Conservation (phyloP, 169 alveolate genomes). For the Neospora caninum region DNA sequence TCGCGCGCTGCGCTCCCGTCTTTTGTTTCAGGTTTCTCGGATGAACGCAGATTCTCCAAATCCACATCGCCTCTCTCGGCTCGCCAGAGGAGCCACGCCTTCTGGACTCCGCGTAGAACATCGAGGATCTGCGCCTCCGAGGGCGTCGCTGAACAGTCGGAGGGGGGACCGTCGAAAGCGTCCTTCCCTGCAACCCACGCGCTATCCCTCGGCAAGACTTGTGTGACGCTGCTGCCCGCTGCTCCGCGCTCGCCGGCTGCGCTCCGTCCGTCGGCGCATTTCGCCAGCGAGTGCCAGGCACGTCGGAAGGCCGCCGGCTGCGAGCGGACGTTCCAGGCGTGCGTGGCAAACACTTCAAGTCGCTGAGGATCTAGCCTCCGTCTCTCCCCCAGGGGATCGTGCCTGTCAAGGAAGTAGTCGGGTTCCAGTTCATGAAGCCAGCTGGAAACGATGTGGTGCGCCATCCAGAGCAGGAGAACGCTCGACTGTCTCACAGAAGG, state of each 20-base stretch:
- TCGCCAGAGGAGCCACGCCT: conserved; percentile 34
- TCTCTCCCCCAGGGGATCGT: neutral
- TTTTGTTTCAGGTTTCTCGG: neutral
- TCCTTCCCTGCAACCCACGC: neutral
- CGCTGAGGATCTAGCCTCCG: conserved; percentile 30
- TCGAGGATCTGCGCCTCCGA: neutral
- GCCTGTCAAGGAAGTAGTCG: conserved; percentile 32
- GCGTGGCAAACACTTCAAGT: conserved; percentile 33
- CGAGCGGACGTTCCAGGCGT: conserved; percentile 27
- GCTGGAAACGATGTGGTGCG: neutral
- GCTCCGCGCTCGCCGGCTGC: neutral
- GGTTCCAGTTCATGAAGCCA: conserved; percentile 56
- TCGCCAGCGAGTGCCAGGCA: conserved; percentile 27
- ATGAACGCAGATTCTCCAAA: neutral
- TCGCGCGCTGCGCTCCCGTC: neutral
- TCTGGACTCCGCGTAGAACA: neutral
- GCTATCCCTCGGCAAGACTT: neutral
- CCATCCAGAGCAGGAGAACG: conserved; percentile 55
- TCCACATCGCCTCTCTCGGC: conserved; percentile 14
- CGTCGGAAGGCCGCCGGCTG: conserved; percentile 7
- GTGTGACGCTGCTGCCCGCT: neutral
- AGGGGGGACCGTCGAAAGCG: neutral
- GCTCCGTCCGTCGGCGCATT: neutral
- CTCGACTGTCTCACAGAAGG: neutral
- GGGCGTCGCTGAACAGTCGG: neutral